Evolutionary conservation across 2,329 filamentous ascomycete genomes (phyloP).

Genomic region (Raffaelea arxii): DNA sequence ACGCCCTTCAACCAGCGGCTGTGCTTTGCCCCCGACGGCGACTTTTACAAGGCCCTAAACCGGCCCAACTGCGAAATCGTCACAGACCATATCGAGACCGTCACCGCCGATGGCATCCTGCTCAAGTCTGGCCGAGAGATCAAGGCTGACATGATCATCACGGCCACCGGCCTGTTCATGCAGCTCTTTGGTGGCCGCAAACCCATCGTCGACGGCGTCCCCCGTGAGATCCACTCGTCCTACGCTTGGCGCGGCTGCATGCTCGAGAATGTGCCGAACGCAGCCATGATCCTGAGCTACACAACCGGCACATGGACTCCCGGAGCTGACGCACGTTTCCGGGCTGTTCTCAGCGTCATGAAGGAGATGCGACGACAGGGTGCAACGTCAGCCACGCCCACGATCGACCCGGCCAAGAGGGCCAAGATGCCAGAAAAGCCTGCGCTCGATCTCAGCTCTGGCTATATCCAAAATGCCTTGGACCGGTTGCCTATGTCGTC

Average conservation of each 20-base stretch:
- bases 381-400: slow-evolving; percentile 15
- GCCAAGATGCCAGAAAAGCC: slow-evolving; percentile 12
- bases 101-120: slow-evolving; percentile 32
- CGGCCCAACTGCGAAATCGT: slow-evolving; percentile 28
- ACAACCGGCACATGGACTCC: slow-evolving; percentile 53
- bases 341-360: slow-evolving; percentile 12
- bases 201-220: slow-evolving; percentile 39
- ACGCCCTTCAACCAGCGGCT: slow-evolving; percentile 66
- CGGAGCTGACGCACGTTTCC: slow-evolving; percentile 35
- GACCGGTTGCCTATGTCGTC: slow-evolving; percentile 17
- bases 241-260: slow-evolving; percentile 51
- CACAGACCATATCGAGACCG: slow-evolving; percentile 34
- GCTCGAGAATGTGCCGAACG: slow-evolving; percentile 53
- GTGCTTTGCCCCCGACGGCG: slow-evolving; percentile 52
- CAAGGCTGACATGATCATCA: slow-evolving; percentile 52
- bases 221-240: slow-evolving; percentile 30
- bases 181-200: slow-evolving; percentile 42
- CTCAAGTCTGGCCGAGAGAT: slow-evolving; percentile 33
- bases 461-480: slow-evolving; percentile 16
- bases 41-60: slow-evolving; percentile 38
- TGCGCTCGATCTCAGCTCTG: slow-evolving; percentile 14
- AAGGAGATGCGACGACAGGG: slow-evolving; percentile 8
- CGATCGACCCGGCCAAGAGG: slow-evolving; percentile 11
- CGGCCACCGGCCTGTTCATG: slow-evolving; percentile 53
- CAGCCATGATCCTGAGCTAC: slow-evolving; percentile 50